Evolutionary conservation across 2,329 filamentous ascomycete genomes (phyloP).

Genomic region (Penicillium capsulatum): DNA sequence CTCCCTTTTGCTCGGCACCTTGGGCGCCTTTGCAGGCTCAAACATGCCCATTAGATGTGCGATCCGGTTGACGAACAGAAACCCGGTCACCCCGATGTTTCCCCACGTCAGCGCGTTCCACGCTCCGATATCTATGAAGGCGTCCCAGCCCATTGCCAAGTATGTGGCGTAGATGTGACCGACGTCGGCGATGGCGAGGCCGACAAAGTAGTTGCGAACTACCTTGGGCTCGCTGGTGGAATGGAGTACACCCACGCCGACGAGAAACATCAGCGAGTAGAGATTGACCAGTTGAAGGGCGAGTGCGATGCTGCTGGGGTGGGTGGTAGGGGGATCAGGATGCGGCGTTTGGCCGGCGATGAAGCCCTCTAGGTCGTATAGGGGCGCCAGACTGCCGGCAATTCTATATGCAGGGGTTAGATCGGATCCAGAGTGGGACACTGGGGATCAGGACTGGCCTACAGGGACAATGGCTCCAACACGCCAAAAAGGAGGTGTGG

Average conservation of each 20-base stretch:
- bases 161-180: constrained; percentile 63
- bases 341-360: constrained; percentile 57
- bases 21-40: constrained; percentile 40
- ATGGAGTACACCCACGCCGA: constrained; percentile 61
- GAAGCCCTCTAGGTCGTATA: constrained; percentile 59
- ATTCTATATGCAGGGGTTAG: constrained; percentile 46
- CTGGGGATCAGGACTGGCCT: constrained; percentile 29
- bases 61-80: constrained; percentile 55
- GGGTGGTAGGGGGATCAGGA: constrained; percentile 24
- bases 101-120: constrained; percentile 74
- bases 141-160: constrained; percentile 54
- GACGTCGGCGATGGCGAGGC: constrained; percentile 61
- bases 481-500: constrained; percentile 65
- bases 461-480: constrained; percentile 66
- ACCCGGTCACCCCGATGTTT: constrained; percentile 62
- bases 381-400: constrained; percentile 55
- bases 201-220: constrained; percentile 63
- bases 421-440: constrained; percentile 9
- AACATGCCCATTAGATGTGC: constrained; percentile 59
- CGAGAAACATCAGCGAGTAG: constrained; percentile 62
- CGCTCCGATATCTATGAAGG: constrained; percentile 49
- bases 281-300: constrained; percentile 66
- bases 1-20: constrained; percentile 39
- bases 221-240: constrained; percentile 62
- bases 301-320: constrained; percentile 50